Evolutionary conservation across 345 rosid species (phyloP).

Genomic region (Salix udensis): DNA sequence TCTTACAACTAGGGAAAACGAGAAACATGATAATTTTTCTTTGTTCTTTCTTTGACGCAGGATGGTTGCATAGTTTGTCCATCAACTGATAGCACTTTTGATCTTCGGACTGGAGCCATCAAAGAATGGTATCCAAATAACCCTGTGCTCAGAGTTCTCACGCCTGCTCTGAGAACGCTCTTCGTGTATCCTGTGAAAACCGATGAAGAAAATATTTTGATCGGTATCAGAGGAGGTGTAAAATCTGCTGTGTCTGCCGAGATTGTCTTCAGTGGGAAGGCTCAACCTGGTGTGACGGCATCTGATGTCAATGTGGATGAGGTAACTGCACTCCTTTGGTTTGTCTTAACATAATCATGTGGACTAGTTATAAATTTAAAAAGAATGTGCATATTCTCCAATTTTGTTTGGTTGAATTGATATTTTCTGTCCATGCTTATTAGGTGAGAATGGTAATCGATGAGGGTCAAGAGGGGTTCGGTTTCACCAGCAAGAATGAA

Average conservation of each 20-base stretch:
- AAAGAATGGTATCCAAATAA: conserved; percentile 92
- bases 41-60: conserved; percentile 26
- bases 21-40: neutral
- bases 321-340: conserved; percentile 33
- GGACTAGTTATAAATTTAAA: neutral
- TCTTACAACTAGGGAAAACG: neutral
- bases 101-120: conserved; percentile 67
- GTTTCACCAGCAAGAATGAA: conserved; percentile 73
- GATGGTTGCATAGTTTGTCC: conserved; percentile 97
- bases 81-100: conserved; percentile 81
- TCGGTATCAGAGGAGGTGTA: conserved; percentile 49
- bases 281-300: conserved; percentile 87
- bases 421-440: conserved; percentile 2
- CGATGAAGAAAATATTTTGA: conserved; percentile 74
- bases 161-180: conserved; percentile 70
- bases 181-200: conserved; percentile 66
- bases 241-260: conserved; percentile 65
- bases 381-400: neutral
- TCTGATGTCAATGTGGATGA: conserved; percentile 83
- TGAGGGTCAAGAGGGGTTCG: conserved; percentile 65
- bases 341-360: neutral
- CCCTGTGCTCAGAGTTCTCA: conserved; percentile 76
- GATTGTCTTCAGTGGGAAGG: conserved; percentile 88
- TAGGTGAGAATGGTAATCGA: conserved; percentile 94
- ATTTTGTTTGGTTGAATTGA: neutral